Percentiles rank a stretch among this genome's conserved stretches.
These are phyloP conservation scores for Durusdinium trenchii DNA, from an alignment of 73 alveolate genomes.

Conservation along the genomic window DNA sequence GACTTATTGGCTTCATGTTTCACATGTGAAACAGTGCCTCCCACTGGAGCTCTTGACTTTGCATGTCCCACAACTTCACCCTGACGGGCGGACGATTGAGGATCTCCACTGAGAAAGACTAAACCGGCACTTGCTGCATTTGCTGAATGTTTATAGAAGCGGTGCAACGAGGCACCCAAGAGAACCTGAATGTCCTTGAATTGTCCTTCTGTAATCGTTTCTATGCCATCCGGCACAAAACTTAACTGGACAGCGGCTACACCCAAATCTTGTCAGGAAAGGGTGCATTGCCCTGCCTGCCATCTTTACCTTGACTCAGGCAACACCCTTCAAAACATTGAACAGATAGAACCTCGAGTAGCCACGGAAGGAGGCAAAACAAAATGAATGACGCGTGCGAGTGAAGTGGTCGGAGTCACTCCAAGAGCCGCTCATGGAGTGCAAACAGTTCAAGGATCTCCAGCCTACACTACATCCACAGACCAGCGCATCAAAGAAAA, in stretches of 20 bases:
- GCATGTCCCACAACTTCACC: conserved; percentile 81
- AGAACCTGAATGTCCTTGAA: background rate
- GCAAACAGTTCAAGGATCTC: no score
- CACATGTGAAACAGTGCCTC: no score
- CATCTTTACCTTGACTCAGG: conserved; percentile 72
- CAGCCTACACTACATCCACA: no score
- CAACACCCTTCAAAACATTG: background rate
- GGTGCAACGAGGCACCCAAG: background rate
- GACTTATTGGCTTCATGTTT: no score
- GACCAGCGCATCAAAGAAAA: no score
- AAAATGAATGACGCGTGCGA: background rate
- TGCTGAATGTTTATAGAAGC: background rate
- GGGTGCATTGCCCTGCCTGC: background rate
- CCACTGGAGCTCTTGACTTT: conserved; percentile 49
- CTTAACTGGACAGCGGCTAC: background rate
- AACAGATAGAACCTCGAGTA: conserved; percentile 52
- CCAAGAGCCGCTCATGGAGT: no score
- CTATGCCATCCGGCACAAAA: background rate
- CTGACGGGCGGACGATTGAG: conserved; percentile 13
- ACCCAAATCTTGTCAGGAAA: no score
- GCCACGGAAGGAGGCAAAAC: background rate
- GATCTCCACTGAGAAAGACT: no score
- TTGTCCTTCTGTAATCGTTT: background rate
- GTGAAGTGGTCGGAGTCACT: no score
- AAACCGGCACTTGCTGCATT: no score